These are phyloP conservation scores for Mollisia scopiformis DNA, from an alignment of 2,329 filamentous ascomycete genomes.

Conservation along the genomic window DNA sequence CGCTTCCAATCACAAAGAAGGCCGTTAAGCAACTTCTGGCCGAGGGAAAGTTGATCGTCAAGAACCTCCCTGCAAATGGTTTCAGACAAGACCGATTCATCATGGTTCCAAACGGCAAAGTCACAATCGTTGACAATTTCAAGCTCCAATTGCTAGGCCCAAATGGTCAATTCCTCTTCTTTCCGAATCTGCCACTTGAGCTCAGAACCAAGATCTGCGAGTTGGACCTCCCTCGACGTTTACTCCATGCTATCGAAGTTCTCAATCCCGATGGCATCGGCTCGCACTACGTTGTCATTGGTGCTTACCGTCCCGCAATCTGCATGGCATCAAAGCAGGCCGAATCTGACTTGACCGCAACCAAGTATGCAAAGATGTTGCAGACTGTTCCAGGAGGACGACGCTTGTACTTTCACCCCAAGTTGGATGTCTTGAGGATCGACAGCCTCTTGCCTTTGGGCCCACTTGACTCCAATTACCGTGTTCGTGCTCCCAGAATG, in stretches of 20 bases:
- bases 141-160: background rate
- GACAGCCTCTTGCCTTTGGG: background rate
- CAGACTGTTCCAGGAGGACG: no score
- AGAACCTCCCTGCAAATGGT: no score
- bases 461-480: background rate
- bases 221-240: background rate
- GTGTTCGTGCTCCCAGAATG: background rate
- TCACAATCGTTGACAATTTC: background rate
- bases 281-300: background rate
- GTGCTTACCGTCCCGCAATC: background rate
- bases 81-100: background rate
- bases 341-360: background rate
- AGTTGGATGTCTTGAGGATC: background rate
- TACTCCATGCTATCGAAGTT: background rate
- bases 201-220: constrained; percentile 11
- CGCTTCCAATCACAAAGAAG: no score
- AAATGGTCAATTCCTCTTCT: constrained; percentile 6
- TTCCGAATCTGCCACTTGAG: constrained; percentile 15
- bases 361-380: no score
- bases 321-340: background rate
- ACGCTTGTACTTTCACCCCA: background rate
- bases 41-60: no score
- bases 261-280: background rate
- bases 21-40: background rate
- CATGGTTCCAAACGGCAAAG: constrained; percentile 1